Base-by-base conservation (phyloP, 176 grass and related monocot genomes). In the Bolboschoenus planiculmis region DNA sequence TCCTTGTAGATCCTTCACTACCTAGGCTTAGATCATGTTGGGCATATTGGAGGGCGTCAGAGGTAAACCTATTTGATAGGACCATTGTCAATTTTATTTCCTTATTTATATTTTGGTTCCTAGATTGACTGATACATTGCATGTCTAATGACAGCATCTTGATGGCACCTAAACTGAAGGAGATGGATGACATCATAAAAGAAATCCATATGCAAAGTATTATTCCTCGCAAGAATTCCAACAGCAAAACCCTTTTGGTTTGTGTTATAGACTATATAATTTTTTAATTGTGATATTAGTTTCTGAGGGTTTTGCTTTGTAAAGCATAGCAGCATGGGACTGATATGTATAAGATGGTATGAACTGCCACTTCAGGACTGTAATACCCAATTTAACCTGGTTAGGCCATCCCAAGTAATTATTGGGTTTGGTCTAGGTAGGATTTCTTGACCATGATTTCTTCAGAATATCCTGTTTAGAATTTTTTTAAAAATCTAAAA, bases 141-240 rank as follows among this genome's bases (percentile, higher is more conserved):
- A 88, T 80, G n/a, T 81, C 71, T 27, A 5, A 85, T 83, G 23
- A 82, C 84, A 98, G 95, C 79, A 71, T 80, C 61, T 86, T 95
- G 85, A 98, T 98, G 95, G 24, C 86, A 56, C 87, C 87, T 84
- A 98, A 95, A 85, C 89, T 98, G 75, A 98, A 93, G 81, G 95
- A 98, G 65, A 98, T 98, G 90, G 92, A 98, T 90, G 89, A 93
- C 78, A 90, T 98, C 11, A 95, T 98, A 83, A 95, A 78, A 89
- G 81, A 26, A 79, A 90, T 98, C 66, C 89, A 98, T 81, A 33
- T 36, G 74, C 78, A 64, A 50, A 78, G 43, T 74, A 86, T 18
- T 24, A 73, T 87, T 80, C 54, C 89, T 88, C 87, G 85, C 2
- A 79, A 88, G 29, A 86, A 90, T 71, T 56, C 43, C 16, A 58